These are phyloP conservation scores for Backusella sp. DNA, from an alignment of 192 early-diverging fungal genomes.

Conservation along the genomic window DNA sequence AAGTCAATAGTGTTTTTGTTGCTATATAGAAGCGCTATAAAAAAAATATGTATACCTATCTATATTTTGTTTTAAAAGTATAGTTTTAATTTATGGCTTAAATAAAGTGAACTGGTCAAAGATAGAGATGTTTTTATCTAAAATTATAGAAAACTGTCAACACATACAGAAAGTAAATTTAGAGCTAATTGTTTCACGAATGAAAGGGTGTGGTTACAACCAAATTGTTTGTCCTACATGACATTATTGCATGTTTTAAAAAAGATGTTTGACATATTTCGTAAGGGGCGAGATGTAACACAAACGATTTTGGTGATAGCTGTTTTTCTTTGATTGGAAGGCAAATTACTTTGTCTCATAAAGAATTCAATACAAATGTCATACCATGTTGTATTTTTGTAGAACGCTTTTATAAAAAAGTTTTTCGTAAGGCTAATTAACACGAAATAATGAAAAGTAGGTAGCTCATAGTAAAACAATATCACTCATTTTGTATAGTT, in stretches of 20 bases:
- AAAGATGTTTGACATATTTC: not conserved
- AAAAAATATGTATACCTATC: too few species aligned
- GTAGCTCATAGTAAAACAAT: not conserved
- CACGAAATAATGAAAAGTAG: not conserved
- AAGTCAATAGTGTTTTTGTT: too few species aligned
- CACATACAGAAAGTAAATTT: not conserved
- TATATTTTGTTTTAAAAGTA: too few species aligned
- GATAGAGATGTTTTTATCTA: not conserved
- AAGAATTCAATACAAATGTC: not conserved
- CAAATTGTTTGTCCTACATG: not conserved
- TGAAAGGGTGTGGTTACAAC: not conserved
- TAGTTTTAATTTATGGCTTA: not conserved
- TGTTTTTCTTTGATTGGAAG: not conserved
- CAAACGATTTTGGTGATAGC: not conserved
- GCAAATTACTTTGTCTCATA: too few species aligned
- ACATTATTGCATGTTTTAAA: not conserved
- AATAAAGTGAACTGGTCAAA: not conserved
- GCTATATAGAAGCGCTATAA: too few species aligned
- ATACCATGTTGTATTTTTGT: not conserved
- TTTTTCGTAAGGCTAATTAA: not conserved
- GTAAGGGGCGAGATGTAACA: not conserved
- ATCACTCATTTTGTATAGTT: too few species aligned
- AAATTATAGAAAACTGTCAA: constrained; percentile 1
- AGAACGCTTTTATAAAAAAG: not conserved
- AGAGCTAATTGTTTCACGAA: not conserved